Percentiles rank a stretch among this genome's conserved stretches.
These are phyloP conservation scores for Fusarium graminum DNA, from an alignment of 2,329 filamentous ascomycete species.

Conservation along the genomic window DNA sequence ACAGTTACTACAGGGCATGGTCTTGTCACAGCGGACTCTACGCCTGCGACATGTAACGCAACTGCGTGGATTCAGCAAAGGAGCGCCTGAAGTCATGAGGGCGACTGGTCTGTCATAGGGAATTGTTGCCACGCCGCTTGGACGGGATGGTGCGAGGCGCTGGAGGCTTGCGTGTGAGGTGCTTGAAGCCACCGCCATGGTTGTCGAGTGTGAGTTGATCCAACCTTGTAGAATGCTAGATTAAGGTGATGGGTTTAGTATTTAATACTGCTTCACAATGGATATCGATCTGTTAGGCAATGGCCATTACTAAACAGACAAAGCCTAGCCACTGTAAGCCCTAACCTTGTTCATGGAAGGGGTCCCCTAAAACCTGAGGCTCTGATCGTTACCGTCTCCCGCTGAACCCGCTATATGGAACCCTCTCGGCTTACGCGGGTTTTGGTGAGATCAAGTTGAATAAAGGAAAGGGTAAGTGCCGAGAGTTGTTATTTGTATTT, in stretches of 20 bases:
- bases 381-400: neutral
- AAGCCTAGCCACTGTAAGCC: conserved; percentile 21
- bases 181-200: conserved; percentile 30
- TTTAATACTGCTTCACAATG: conserved; percentile 5
- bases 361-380: neutral
- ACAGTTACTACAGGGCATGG: conserved; percentile 69
- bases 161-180: conserved; percentile 18
- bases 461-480: neutral
- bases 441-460: neutral
- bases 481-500: neutral
- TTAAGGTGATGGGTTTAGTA: neutral
- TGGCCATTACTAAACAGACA: neutral
- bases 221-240: neutral
- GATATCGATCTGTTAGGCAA: neutral
- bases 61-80: conserved; percentile 59
- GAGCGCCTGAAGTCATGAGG: conserved; percentile 46
- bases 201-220: neutral
- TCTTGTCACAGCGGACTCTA: conserved; percentile 83
- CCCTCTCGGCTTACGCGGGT: neutral
- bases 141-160: conserved; percentile 24
- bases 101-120: conserved; percentile 39
- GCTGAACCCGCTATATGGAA: neutral
- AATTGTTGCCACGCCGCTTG: conserved; percentile 28
- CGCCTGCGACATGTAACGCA: conserved; percentile 64
- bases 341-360: conserved; percentile 16